Evolutionary conservation across 1,284 basidiomycete species (phyloP).

Genomic region (Athelia psychrophila): DNA sequence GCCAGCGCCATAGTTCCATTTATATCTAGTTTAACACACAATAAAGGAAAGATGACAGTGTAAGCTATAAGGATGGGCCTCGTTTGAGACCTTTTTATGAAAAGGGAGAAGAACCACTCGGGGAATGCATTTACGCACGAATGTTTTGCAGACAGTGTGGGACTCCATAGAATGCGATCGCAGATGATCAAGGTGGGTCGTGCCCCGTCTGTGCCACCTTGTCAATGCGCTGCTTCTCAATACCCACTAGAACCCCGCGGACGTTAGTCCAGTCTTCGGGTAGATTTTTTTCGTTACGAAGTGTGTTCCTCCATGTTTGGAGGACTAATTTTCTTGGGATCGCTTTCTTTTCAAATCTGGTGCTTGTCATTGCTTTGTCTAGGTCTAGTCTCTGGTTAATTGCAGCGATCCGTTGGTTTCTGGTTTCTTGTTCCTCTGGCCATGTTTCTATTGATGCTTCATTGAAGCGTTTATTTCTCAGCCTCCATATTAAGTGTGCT

Average conservation of each 20-base stretch:
- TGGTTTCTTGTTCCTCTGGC: background rate
- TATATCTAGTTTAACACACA: too few species aligned
- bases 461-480: constrained; percentile 13
- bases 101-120: background rate
- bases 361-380: constrained; percentile 13
- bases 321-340: constrained; percentile 7
- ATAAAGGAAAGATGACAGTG: too few species aligned
- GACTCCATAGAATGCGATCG: background rate
- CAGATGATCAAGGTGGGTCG: background rate
- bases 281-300: constrained; percentile 12
- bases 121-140: background rate
- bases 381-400: constrained; percentile 3
- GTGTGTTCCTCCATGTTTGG: constrained; percentile 14
- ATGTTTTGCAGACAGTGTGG: background rate
- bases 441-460: constrained; percentile 7
- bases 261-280: constrained; percentile 13
- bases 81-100: too few species aligned
- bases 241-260: constrained; percentile 25
- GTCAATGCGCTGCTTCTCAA: constrained; percentile 1
- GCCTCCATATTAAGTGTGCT: constrained; percentile 18
- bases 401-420: background rate
- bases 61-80: too few species aligned
- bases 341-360: constrained; percentile 10
- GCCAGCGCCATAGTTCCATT: too few species aligned
- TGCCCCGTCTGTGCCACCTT: background rate